Base-by-base conservation (phyloP, 2,329 filamentous ascomycete genomes). In the Claviceps monticola region DNA sequence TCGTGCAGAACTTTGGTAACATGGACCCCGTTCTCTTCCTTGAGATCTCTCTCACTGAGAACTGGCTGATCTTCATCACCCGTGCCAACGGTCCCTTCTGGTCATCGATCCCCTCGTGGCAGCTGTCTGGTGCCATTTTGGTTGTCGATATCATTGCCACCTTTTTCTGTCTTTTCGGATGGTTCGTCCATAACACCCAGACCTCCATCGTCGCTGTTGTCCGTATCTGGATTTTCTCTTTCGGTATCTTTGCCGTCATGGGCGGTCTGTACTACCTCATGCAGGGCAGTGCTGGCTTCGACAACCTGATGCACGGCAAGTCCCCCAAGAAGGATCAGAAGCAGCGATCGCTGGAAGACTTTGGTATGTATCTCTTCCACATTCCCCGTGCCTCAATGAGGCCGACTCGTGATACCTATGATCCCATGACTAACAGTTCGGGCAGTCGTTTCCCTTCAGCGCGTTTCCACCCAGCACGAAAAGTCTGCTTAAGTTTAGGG, bases 11-110 rank as follows among this genome's bases (percentile, higher is more conserved):
- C 73, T 86, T 84, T 61, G 88, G 88, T 78, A 79, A 83, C 65
- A 73, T 86, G 51, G 87, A 95, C 60, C 81, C 83, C 60, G 82
- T 95, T 53, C 71, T 95, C 62, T 95, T 95, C 79, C 82, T 95
- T 39, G 81, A 95, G 72, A 87, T 95, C 68, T 88, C 86, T 13
- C 79, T 95, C 51, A 90, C 88, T 55, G 87, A 95, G 77, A 95
- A 94, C 74, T 95, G 89, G 88, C 79, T 95, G 50, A 95, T 95
- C 71, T 94, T 95, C 75, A 91, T 95, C 72, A 95, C 88, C 58
- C 88, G 89, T 76, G 85, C 88, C 71, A 90, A 90, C 70, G 88
- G 88, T 63, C 87, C 88, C 51, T 91, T 94, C 78, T 94, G 88
- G 88, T 89, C 86, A 3, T 90, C 86, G 23, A 79, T 88, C 54